These are phyloP conservation scores for Dicorynia guianensis DNA, from an alignment of 306 rosid genomes.

Conservation along the genomic window DNA sequence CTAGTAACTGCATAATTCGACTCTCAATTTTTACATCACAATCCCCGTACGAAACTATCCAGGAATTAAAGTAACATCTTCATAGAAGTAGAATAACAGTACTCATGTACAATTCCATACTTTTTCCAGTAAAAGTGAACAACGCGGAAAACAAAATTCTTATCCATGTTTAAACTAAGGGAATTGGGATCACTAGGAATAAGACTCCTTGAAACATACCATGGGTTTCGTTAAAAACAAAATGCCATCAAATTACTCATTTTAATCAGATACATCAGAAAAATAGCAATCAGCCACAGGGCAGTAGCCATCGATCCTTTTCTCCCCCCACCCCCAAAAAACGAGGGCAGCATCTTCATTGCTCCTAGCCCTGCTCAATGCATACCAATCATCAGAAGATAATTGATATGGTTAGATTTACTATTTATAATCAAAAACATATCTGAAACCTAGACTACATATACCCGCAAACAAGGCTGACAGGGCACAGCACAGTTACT, in stretches of 20 bases:
- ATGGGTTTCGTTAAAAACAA: slow-evolving; percentile 50
- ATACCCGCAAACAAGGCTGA: slow-evolving; percentile 41
- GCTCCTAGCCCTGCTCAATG: slow-evolving; percentile 41
- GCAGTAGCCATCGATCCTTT: slow-evolving; percentile 46
- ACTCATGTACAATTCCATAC: background rate
- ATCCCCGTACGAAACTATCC: no score
- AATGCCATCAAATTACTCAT: slow-evolving; percentile 59
- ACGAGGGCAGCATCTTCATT: slow-evolving; percentile 44
- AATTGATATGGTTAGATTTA: slow-evolving; percentile 22
- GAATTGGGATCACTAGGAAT: slow-evolving; percentile 48
- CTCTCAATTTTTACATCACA: no score
- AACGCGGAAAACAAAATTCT: background rate
- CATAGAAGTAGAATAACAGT: no score
- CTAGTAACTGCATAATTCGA: no score
- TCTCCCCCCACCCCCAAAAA: slow-evolving; percentile 43
- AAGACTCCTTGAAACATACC: slow-evolving; percentile 35
- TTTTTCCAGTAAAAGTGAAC: slow-evolving; percentile 14
- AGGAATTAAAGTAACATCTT: no score
- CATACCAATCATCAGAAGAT: slow-evolving; percentile 45
- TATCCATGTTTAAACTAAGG: slow-evolving; percentile 28
- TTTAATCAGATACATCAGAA: slow-evolving; percentile 50
- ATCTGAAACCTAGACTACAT: slow-evolving; percentile 19
- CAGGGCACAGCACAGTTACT: slow-evolving; percentile 15
- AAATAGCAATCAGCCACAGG: slow-evolving; percentile 50
- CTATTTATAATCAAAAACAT: slow-evolving; percentile 33